Evolutionary conservation across 2,329 filamentous ascomycete species (phyloP), one percentile per base, ranked within the genome.

Genomic region (Cadophora sp.): DNA sequence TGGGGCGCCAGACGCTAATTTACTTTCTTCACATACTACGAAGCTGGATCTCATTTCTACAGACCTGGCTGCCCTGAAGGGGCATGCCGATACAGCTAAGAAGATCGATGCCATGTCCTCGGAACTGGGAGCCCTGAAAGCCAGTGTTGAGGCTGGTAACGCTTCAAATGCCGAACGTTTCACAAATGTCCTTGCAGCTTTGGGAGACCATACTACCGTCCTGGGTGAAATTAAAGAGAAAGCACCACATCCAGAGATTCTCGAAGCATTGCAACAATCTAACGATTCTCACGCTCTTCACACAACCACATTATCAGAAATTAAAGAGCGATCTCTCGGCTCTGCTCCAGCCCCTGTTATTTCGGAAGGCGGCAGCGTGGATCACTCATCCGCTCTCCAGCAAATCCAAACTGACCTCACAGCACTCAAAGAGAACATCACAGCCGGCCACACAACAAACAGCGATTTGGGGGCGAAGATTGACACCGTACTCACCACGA

Each of bases 41-140:
- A 75, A 75, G 61, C 67, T 76, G 8, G 74, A 76, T 68, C 46
- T 68, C 6, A 73, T 76, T 51, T 64, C 72, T 14, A 69, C 68
- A 12, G 71, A 76, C n/a, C 26, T 76, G 16, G 68, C 60, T 26
- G 68, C 65, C 14, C 48, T 75, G 40, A 76, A 74, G 60, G 70
- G 66, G 1, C 58, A 70, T n/a, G 63, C 71, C 2, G 71, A 73
- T 7, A 55, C 69, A 22, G 29, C 51, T 11, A 68, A 72, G 3
- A 68, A 71, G 31, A 68, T 76, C n/a, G 67, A 74, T 37, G 56
- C 53, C 2, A 69, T 77, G 37, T 73, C 73, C 29, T 55, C 61
- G 5, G 64, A 72, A 50, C n/a, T 76, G 5, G 68, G 61, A n/a
- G 64, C 67, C 4, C 50, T 77, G 24, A 74, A 72, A n/a, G 60